phyloP scores from a whole-genome alignment of 495 filamentous ascomycete genomes.

The Daldinia caldariorum region DNA sequence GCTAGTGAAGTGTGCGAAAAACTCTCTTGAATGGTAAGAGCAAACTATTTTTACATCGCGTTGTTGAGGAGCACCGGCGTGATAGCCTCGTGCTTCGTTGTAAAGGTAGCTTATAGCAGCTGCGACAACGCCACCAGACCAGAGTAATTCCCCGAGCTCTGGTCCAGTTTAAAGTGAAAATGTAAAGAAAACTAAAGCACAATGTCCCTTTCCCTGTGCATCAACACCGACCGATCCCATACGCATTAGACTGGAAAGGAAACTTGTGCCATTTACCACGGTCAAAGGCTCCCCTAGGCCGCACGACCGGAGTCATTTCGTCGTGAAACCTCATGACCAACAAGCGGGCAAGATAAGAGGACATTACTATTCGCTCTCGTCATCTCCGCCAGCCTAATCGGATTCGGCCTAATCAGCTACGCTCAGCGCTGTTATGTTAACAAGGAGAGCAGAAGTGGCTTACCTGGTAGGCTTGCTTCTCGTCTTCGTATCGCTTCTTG shows the following conservation, averaged over 20 bases:
- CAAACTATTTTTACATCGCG: conserved; percentile 48
- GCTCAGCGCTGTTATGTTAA: conserved; percentile 43
- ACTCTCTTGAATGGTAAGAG: conserved; percentile 34
- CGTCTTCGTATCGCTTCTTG: conserved; percentile 98
- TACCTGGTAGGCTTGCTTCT: conserved; percentile 93
- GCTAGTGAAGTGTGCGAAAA: conserved; percentile 1
- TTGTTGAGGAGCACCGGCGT: conserved; percentile 36
- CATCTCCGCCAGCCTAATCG: conserved; percentile 61
- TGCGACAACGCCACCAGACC: conserved; percentile 39
- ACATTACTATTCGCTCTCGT: conserved; percentile 46
- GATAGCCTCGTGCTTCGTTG: conserved; percentile 28
- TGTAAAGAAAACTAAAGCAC: conserved; percentile 46
- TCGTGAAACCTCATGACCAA: conserved; percentile 45
- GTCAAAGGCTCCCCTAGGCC: conserved; percentile 40
- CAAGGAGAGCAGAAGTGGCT: conserved; percentile 47
- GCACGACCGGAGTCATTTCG: conserved; percentile 44
- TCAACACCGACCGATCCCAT: conserved; percentile 50
- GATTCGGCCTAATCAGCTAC: conserved; percentile 48
- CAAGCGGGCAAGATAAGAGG: conserved; percentile 28
- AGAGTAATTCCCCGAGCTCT: conserved; percentile 32
- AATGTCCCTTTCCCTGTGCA: conserved; percentile 49
- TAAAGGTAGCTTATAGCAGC: conserved; percentile 23
- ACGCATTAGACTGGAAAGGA: conserved; percentile 50
- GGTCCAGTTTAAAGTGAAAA: conserved; percentile 37
- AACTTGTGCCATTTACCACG: conserved; percentile 41